These are phyloP conservation scores for Entonaema liquescens DNA, from an alignment of 495 filamentous ascomycete species.

Conservation along the genomic window DNA sequence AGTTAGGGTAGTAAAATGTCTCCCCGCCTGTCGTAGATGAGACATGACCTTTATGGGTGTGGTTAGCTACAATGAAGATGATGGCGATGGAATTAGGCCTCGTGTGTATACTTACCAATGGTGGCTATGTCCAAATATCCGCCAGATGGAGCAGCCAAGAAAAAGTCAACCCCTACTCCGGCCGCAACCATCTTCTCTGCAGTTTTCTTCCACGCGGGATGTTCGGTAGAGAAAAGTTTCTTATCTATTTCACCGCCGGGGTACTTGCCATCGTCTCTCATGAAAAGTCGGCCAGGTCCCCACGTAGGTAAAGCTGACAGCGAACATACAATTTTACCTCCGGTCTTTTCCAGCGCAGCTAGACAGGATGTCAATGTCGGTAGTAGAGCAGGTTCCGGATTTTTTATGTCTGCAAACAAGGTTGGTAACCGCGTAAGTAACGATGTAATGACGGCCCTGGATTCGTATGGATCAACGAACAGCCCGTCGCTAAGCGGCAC, in stretches of 20 bases:
- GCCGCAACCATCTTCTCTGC: slow-evolving; percentile 88
- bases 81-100: neutral
- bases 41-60: slow-evolving; percentile 64
- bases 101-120: slow-evolving; percentile 69
- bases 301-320: slow-evolving; percentile 84
- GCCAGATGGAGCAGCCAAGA: slow-evolving; percentile 87
- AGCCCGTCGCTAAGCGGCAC: slow-evolving; percentile 90
- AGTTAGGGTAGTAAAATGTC: slow-evolving; percentile 95
- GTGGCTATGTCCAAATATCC: slow-evolving; percentile 95
- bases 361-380: slow-evolving; percentile 84
- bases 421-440: slow-evolving; percentile 81
- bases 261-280: slow-evolving; percentile 88
- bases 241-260: slow-evolving; percentile 89
- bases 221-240: slow-evolving; percentile 89
- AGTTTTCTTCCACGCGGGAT: slow-evolving; percentile 81
- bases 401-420: slow-evolving; percentile 86
- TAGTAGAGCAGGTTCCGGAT: slow-evolving; percentile 86
- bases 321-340: slow-evolving; percentile 92
- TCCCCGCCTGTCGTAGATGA: slow-evolving; percentile 87
- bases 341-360: slow-evolving; percentile 80
- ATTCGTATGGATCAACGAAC: slow-evolving; percentile 95
- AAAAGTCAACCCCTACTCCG: slow-evolving; percentile 91
- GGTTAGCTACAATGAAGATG: slow-evolving; percentile 31
- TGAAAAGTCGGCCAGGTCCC: slow-evolving; percentile 83
- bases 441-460: slow-evolving; percentile 83